A percentile compares a stretch with the other conserved stretches of the same genome.
phyloP scores from a whole-genome alignment of 331 rosid species.

The Phaseolus coccineus region DNA sequence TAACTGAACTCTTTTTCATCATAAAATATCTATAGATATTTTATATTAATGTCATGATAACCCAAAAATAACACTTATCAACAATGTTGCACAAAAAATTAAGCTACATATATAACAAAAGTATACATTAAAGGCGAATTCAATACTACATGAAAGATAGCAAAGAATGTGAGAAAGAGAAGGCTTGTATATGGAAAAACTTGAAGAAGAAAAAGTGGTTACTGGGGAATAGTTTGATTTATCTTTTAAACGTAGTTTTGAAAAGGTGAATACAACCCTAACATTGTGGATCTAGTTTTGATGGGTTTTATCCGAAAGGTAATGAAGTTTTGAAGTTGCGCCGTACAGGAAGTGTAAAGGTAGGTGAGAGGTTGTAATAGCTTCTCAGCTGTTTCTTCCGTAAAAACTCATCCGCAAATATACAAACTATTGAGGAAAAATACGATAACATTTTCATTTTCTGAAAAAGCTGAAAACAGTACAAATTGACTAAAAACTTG shows the following conservation, averaged over 20 bases:
- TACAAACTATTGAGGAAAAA: slow-evolving; percentile 36
- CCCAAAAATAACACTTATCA: background rate
- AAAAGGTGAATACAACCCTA: slow-evolving; percentile 29
- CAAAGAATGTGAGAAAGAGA: background rate
- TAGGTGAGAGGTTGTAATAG: slow-evolving; percentile 54
- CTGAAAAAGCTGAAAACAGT: slow-evolving; percentile 47
- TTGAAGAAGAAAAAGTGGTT: background rate
- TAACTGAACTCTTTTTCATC: too few relatives aligned
- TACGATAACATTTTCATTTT: slow-evolving; percentile 38
- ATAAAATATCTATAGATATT: too few relatives aligned
- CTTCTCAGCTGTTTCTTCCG: slow-evolving; percentile 45
- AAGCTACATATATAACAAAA: background rate
- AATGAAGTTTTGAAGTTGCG: slow-evolving; percentile 23
- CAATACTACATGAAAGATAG: background rate
- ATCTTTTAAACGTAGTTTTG: background rate
- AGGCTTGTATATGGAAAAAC: background rate
- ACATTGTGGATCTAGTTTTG: slow-evolving; percentile 23
- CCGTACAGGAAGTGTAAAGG: slow-evolving; percentile 49
- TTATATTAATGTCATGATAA: too few relatives aligned
- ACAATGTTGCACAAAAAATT: background rate
- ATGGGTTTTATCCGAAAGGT: slow-evolving; percentile 49
- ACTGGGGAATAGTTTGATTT: background rate
- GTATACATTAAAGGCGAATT: background rate
- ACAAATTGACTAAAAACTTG: slow-evolving; percentile 50
- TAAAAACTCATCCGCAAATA: slow-evolving; percentile 42